Percentiles rank a stretch among this genome's conserved stretches.
These are phyloP conservation scores for Maudiozyma serrabonitensis DNA, from an alignment of 805 yeast genomes.

Conservation along the genomic window DNA sequence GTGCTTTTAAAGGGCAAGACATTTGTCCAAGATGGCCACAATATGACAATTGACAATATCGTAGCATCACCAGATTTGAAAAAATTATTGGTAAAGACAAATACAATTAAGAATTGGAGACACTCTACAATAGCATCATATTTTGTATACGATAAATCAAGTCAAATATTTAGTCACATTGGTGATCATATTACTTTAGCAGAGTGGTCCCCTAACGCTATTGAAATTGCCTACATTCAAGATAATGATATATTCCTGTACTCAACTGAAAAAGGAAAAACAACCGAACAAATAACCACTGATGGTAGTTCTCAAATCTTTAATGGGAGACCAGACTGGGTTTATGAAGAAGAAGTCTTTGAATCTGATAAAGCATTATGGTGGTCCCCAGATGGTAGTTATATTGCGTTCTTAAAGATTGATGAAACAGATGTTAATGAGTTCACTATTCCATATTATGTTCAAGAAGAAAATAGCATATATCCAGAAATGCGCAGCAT, in stretches of 20 bases:
- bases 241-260: constrained; percentile 62
- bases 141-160: constrained; percentile 33
- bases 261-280: constrained; percentile 24
- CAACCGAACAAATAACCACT: constrained; percentile 42
- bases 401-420: constrained; percentile 52
- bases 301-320: constrained; percentile 67
- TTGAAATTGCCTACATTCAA: constrained; percentile 52
- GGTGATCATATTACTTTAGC: constrained; percentile 38
- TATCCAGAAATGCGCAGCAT: constrained; percentile 55
- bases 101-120: constrained; percentile 51
- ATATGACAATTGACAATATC: constrained; percentile 42
- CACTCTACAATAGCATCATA: constrained; percentile 38
- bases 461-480: constrained; percentile 40
- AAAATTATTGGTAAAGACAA: constrained; percentile 50
- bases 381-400: constrained; percentile 79
- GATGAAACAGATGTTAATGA: constrained; percentile 69
- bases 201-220: constrained; percentile 67
- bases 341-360: constrained; percentile 83
- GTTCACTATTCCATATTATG: constrained; percentile 67
- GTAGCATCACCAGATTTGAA: constrained; percentile 59
- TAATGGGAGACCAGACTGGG: constrained; percentile 92
- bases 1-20: constrained; percentile 41
- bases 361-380: constrained; percentile 62
- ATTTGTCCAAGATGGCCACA: constrained; percentile 33
- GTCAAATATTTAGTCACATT: constrained; percentile 19